Conservation (phyloP, 2,329 filamentous ascomycete genomes). For the Mycosphaerella sp. region DNA sequence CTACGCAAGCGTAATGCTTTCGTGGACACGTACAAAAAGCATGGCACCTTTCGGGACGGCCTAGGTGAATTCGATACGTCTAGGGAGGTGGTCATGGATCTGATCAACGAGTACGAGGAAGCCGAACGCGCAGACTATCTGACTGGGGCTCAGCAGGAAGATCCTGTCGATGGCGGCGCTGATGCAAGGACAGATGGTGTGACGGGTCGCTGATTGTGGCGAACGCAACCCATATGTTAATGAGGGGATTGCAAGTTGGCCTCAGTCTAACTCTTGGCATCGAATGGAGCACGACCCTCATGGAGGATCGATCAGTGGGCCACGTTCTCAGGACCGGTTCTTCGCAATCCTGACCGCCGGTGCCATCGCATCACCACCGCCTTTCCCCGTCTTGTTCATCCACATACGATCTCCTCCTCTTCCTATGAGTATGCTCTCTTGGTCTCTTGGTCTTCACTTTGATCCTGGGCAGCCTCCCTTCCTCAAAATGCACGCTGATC, state of each 20-base stretch:
- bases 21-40: slow-evolving; percentile 92
- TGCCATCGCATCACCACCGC: slow-evolving; percentile 61
- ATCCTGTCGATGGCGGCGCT: slow-evolving; percentile 26
- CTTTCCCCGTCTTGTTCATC: slow-evolving; percentile 47
- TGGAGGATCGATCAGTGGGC: not conserved
- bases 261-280: not conserved
- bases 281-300: slow-evolving; percentile 9
- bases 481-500: slow-evolving; percentile 28
- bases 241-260: not conserved
- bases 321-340: slow-evolving; percentile 37
- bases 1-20: slow-evolving; percentile 97
- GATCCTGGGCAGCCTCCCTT: slow-evolving; percentile 26
- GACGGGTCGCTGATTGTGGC: slow-evolving; percentile 33
- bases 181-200: slow-evolving; percentile 39
- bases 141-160: slow-evolving; percentile 45
- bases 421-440: slow-evolving; percentile 13
- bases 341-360: slow-evolving; percentile 53
- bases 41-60: slow-evolving; percentile 85
- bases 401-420: slow-evolving; percentile 51
- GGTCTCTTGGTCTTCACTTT: slow-evolving; percentile 27
- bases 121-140: slow-evolving; percentile 88
- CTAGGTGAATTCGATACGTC: slow-evolving; percentile 94
- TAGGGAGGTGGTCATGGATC: slow-evolving; percentile 79
- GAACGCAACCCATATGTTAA: not conserved
- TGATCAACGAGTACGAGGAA: slow-evolving; percentile 92